These are phyloP conservation scores for Metschnikowia santaceciliae DNA, from an alignment of 805 yeast species.

Conservation along the genomic window DNA sequence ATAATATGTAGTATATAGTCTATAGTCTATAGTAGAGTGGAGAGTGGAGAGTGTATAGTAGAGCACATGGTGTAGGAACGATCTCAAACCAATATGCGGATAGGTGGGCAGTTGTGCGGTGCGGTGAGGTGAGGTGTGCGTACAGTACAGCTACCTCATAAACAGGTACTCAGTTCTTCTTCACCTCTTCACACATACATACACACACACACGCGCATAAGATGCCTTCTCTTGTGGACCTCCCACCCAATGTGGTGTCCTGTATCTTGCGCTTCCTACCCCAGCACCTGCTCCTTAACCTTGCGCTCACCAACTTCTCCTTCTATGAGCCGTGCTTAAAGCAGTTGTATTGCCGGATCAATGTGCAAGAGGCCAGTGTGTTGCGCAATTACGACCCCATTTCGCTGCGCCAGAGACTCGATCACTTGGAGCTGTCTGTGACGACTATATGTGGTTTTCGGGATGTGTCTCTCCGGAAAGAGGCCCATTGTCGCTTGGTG, in stretches of 20 bases:
- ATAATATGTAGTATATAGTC: too few relatives aligned
- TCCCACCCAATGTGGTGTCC: conserved; percentile 13
- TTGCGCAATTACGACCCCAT: conserved; percentile 7
- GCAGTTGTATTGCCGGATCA: conserved; percentile 26
- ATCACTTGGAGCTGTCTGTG: conserved; percentile 20
- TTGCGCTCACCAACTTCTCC: conserved; percentile 32
- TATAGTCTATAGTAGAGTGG: too few relatives aligned
- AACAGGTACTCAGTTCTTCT: not conserved
- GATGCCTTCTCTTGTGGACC: conserved; percentile 2
- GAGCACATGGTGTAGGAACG: too few relatives aligned
- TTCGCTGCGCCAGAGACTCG: conserved; percentile 12
- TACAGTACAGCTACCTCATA: not conserved
- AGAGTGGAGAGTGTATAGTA: too few relatives aligned
- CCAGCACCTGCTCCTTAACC: conserved; percentile 28
- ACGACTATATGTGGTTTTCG: conserved; percentile 27
- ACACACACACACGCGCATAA: too few relatives aligned
- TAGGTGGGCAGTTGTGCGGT: too few relatives aligned
- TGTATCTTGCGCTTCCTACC: conserved; percentile 22
- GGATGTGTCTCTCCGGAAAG: conserved; percentile 12
- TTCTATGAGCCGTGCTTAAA: conserved; percentile 32
- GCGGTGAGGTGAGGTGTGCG: too few relatives aligned
- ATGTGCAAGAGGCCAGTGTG: conserved; percentile 20
- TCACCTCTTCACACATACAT: too few relatives aligned
- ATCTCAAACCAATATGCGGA: too few relatives aligned
- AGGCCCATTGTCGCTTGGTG: conserved; percentile 24